Base-by-base conservation (phyloP, 192 early-diverging fungal genomes). In the Backusella westeae region DNA sequence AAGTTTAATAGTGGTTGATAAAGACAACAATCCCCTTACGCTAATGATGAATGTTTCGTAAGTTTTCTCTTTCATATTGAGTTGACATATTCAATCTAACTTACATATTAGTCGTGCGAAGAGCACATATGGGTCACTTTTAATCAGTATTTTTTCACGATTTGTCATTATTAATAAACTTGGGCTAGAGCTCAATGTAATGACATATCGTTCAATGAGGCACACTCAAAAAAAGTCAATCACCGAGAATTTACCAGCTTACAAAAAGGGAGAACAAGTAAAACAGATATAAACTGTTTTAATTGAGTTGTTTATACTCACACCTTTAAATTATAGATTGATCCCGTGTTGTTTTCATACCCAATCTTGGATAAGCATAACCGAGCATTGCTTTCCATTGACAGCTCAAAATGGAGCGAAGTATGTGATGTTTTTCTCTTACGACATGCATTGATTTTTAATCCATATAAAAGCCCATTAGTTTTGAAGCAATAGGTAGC, bases 401-500 rank as follows among this genome's bases (percentile, higher is more conserved):
- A 71, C 4, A 82, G 86, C 8, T 89, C 91, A 0, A 91, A 93
- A 14, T 94, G 90, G 91, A 95, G 94, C 34, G 80, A 82, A 39
- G 52, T 53, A 53, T 2, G 52, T 53, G 19, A 53, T 44, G 4
- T 17, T 17, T 15, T 44, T 15, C 15, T 17, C 15, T 17, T 44
- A 14, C 15, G 4, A 17, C 15, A 23, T 9, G 19, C 5, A 53
- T n/a, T 2, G 6, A 21, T n/a, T n/a, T n/a, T 53, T 53, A 53
- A 53, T 21, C 19, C 19, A 9, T 53, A 53, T 7, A 53, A 53
- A 53, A 53, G 52, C 91, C 90, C 1, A 74, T 94, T 63, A 94
- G 93, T 76, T 95, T 96, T 72, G 95, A 96, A 73, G 93, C 94
- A 4, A 87, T 95, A 38, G 95, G 95, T 9, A 93, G 91, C 69